Evolutionary conservation across 768 basidiomycete genomes (phyloP).

Genomic region (Austroboletus eburneus): DNA sequence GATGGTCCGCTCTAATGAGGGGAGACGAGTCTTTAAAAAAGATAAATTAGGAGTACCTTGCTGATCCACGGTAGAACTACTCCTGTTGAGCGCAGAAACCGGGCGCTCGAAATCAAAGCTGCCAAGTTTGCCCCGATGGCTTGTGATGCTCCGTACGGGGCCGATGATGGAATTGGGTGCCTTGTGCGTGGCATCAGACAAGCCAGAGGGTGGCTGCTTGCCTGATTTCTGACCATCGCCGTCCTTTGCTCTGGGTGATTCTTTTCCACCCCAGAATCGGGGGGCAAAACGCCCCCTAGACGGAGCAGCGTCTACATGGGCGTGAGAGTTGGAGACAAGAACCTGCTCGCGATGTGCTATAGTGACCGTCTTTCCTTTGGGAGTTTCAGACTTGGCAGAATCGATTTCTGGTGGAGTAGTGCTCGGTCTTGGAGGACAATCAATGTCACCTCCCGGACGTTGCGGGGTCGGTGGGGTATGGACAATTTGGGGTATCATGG

Average conservation of each 20-base stretch:
- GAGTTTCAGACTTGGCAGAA: conserved; percentile 5
- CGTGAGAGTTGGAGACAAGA: conserved; percentile 22
- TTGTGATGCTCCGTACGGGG: conserved; percentile 28
- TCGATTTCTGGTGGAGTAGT: conserved; percentile 8
- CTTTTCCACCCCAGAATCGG: conserved; percentile 27
- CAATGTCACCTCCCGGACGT: conserved; percentile 18
- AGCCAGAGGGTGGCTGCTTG: conserved; percentile 14
- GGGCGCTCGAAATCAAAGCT: conserved; percentile 78
- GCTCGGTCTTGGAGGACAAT: conserved; percentile 3
- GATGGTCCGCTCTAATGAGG: conserved; percentile 21
- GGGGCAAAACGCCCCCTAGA: conserved; percentile 29
- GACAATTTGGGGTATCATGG: conserved; percentile 29
- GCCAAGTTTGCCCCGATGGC: conserved; percentile 55
- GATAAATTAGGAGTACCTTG: conserved; percentile 6
- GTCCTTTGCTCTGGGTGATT: conserved; percentile 19
- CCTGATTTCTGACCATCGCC: conserved; percentile 23
- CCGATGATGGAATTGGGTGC: not conserved
- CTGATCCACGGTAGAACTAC: conserved; percentile 25
- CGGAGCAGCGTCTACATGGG: conserved; percentile 7
- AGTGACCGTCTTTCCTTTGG: conserved; percentile 14
- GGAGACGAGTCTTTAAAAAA: conserved; percentile 13
- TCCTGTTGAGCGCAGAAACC: conserved; percentile 34
- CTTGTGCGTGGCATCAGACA: not conserved
- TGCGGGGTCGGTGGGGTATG: conserved; percentile 37
- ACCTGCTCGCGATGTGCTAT: conserved; percentile 25